A percentile compares a stretch with the other conserved stretches of the same genome.
These are phyloP conservation scores for Agaricus sinodeliciosus DNA, from an alignment of 768 basidiomycete genomes.

Conservation along the genomic window DNA sequence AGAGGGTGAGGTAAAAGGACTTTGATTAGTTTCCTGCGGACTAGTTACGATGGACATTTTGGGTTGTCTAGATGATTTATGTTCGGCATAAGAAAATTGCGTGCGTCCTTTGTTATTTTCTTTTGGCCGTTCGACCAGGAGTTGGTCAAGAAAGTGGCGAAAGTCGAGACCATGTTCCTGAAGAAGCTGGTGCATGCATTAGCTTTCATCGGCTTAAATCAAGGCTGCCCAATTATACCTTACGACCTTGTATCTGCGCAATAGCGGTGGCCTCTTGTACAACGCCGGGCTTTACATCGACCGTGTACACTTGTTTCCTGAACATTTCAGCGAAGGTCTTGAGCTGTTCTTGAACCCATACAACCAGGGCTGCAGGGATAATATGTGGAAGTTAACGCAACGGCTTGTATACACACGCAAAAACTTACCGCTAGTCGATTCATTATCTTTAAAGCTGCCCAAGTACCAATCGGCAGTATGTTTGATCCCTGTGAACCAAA, in stretches of 20 bases:
- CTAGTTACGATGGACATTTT: slow-evolving; percentile 12
- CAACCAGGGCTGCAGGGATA: slow-evolving; percentile 69
- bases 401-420: not conserved
- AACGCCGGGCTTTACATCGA: slow-evolving; percentile 63
- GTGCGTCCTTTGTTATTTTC: slow-evolving; percentile 21
- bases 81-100: slow-evolving; percentile 25
- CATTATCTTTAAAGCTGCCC: slow-evolving; percentile 92
- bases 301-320: slow-evolving; percentile 84
- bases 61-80: slow-evolving; percentile 24
- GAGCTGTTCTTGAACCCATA: slow-evolving; percentile 88
- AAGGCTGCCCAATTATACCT: slow-evolving; percentile 40
- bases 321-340: slow-evolving; percentile 81
- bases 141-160: slow-evolving; percentile 79
- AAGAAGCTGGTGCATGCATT: slow-evolving; percentile 46
- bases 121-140: slow-evolving; percentile 49
- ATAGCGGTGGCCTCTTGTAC: slow-evolving; percentile 76
- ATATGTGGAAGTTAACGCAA: slow-evolving; percentile 1
- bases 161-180: slow-evolving; percentile 95
- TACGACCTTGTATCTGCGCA: slow-evolving; percentile 74
- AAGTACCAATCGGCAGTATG: slow-evolving; percentile 99
- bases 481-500: slow-evolving; percentile 91
- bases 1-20: not conserved
- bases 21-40: slow-evolving; percentile 11
- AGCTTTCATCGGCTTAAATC: not conserved
- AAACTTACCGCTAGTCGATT: slow-evolving; percentile 81